Evolutionary conservation across 192 early-diverging fungal genomes (phyloP).

Genomic region (Radiomyces spectabilis): DNA sequence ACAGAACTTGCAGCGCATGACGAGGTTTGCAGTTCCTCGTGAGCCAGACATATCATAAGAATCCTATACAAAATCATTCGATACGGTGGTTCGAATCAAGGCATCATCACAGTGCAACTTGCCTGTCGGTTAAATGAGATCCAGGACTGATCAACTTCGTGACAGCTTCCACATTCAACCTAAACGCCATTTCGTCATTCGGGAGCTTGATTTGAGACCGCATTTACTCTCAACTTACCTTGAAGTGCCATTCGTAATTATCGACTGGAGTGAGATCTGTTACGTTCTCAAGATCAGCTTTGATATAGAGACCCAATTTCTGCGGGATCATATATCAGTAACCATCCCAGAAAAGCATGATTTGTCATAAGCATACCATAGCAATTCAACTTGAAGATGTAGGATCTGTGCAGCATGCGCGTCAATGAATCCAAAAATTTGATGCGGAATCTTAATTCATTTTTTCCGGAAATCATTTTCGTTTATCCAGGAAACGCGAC

Average conservation of each 20-base stretch:
- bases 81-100: conserved; percentile 1
- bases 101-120: not conserved
- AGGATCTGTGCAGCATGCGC: no score
- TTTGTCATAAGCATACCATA: no score
- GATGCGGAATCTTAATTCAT: no score
- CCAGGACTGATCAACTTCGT: conserved; percentile 62
- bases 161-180: conserved; percentile 74
- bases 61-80: conserved; percentile 31
- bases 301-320: conserved; percentile 55
- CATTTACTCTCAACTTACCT: no score
- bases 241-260: conserved; percentile 63
- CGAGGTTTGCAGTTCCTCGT: conserved; percentile 76
- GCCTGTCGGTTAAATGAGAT: conserved; percentile 57
- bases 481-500: no score
- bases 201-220: no score
- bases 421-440: no score
- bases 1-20: conserved; percentile 91
- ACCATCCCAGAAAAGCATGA: no score
- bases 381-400: no score
- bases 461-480: no score
- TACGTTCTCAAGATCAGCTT: conserved; percentile 77
- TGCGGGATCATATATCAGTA: no score
- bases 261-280: conserved; percentile 60
- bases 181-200: no score
- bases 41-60: conserved; percentile 56